A percentile compares a stretch with the other conserved stretches of the same genome.
Evolutionary conservation across 345 rosid species (phyloP).

Genomic region (Salix arbutifolia): DNA sequence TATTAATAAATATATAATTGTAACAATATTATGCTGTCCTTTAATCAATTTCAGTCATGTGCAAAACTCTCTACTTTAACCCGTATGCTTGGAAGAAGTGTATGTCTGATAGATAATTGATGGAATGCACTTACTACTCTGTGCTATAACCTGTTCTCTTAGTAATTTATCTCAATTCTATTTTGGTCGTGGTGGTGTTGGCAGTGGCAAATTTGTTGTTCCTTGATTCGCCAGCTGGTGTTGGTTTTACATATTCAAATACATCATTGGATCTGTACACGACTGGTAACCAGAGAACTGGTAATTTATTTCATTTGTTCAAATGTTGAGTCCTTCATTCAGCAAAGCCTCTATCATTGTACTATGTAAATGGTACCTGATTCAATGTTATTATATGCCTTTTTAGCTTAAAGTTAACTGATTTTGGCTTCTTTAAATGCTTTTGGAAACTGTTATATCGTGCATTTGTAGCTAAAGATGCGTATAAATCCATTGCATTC

Average conservation of each 20-base stretch:
- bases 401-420: constrained; percentile 7
- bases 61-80: constrained; percentile 66
- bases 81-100: constrained; percentile 80
- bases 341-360: background rate
- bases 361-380: background rate
- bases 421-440: constrained; percentile 12
- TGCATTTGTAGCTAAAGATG: constrained; percentile 72
- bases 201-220: constrained; percentile 87
- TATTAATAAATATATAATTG: no score
- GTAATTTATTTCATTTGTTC: constrained; percentile 27
- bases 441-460: constrained; percentile 12
- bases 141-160: background rate
- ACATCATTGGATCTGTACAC: constrained; percentile 79
- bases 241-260: constrained; percentile 87
- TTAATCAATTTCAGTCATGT: no score
- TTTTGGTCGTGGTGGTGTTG: constrained; percentile 9
- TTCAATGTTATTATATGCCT: background rate
- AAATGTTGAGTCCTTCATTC: background rate
- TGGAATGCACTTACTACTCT: background rate
- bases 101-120: constrained; percentile 18
- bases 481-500: no score
- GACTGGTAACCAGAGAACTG: constrained; percentile 79
- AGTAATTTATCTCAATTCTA: background rate
- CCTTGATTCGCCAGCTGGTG: constrained; percentile 97
- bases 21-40: no score